Evolutionary conservation across 73 alveolate genomes (phyloP).

Genomic region (Paramecium primaurelia): DNA sequence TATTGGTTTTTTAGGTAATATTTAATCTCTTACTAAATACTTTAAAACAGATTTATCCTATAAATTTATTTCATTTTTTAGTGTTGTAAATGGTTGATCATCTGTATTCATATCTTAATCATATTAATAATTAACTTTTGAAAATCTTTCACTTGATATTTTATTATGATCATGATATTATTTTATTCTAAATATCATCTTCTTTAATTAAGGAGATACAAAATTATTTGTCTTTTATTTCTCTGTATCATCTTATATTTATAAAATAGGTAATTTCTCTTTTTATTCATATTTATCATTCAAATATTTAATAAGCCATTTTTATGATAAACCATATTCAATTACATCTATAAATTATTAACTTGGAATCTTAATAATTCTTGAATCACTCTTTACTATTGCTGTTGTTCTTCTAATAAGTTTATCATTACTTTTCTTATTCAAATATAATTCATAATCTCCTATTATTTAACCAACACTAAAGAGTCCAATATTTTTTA

Average conservation of each 20-base stretch:
- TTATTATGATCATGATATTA: background rate
- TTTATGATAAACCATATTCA: background rate
- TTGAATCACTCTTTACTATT: background rate
- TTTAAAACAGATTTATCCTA: background rate
- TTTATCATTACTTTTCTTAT: background rate
- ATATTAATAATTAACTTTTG: background rate
- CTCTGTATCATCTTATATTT: background rate
- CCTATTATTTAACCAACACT: slow-evolving; percentile 9
- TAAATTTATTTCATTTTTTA: background rate
- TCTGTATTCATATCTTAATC: background rate
- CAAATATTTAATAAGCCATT: background rate
- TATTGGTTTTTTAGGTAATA: background rate
- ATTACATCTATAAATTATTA: background rate
- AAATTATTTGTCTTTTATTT: background rate
- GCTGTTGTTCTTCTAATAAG: background rate
- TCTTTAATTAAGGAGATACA: background rate
- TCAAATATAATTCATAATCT: background rate
- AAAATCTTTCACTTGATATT: background rate
- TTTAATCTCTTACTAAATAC: background rate
- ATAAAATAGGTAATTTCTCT: background rate
- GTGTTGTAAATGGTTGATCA: background rate
- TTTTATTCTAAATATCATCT: background rate
- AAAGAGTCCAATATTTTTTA: background rate
- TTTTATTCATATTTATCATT: background rate
- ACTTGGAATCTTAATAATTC: background rate